Evolutionary conservation across 2,329 filamentous ascomycete species (phyloP).

Genomic region (Fusarium torulosum): DNA sequence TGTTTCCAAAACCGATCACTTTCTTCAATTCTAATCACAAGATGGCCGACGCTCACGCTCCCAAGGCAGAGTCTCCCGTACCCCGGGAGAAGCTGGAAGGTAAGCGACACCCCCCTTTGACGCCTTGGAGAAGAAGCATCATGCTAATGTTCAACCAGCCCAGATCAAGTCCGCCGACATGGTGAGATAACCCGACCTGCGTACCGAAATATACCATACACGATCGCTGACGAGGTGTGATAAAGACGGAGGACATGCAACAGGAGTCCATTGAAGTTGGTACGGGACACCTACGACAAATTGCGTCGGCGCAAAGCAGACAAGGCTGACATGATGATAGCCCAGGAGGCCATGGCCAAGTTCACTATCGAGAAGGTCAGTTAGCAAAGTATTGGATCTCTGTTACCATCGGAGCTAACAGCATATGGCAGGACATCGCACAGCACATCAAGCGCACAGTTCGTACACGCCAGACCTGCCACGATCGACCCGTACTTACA

Average conservation of each 20-base stretch:
- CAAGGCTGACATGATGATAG: conserved; percentile 55
- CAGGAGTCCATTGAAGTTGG: conserved; percentile 95
- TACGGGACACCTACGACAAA: conserved; percentile 61
- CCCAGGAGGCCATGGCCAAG: conserved; percentile 73
- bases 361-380: conserved; percentile 72
- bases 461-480: conserved; percentile 31
- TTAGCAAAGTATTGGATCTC: conserved; percentile 4
- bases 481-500: conserved; percentile 29
- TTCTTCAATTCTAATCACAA: conserved; percentile 25
- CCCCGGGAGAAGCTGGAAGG: conserved; percentile 82
- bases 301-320: conserved; percentile 11
- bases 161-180: conserved; percentile 99
- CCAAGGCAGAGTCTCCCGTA: conserved; percentile 59
- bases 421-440: conserved; percentile 81
- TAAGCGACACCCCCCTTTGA: conserved; percentile 53
- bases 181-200: conserved; percentile 68
- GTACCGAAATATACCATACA: conserved; percentile 21
- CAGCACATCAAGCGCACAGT: conserved; percentile 96
- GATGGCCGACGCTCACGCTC: conserved; percentile 57
- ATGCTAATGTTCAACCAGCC: conserved; percentile 65
- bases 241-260: conserved; percentile 96
- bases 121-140: conserved; percentile 3
- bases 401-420: conserved; percentile 33
- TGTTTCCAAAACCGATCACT: conserved; percentile 28
- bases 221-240: conserved; percentile 49